Evolutionary conservation across 2,329 filamentous ascomycete genomes (phyloP).

Genomic region (Mycosphaerelloides madeirae): DNA sequence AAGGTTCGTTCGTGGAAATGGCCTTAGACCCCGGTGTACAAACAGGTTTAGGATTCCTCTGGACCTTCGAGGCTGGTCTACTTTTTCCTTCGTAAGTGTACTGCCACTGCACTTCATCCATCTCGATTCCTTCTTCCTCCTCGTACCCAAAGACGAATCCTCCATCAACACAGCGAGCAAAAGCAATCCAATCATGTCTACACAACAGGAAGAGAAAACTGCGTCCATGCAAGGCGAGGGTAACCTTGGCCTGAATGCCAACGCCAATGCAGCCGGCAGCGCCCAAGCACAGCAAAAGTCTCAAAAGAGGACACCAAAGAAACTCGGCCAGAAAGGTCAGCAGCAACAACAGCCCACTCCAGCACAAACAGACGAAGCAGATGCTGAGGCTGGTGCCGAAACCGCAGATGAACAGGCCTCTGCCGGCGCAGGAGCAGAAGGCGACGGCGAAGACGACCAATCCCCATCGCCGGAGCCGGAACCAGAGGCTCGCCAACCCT

Average conservation of each 20-base stretch:
- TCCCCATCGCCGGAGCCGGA: conserved; percentile 43
- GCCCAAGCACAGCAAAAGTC: conserved; percentile 35
- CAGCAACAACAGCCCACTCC: conserved; percentile 47
- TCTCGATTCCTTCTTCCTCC: conserved; percentile 1
- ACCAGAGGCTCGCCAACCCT: conserved; percentile 37
- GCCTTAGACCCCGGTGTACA: conserved; percentile 3
- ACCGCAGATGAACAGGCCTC: conserved; percentile 18
- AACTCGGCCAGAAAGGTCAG: conserved; percentile 44
- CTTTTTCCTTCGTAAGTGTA: conserved; percentile 11
- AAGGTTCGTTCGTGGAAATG: conserved; percentile 10
- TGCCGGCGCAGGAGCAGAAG: conserved; percentile 38
- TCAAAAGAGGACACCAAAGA: conserved; percentile 46
- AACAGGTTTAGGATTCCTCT: conserved; percentile 21
- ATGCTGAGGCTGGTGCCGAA: conserved; percentile 37
- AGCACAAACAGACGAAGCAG: conserved; percentile 40
- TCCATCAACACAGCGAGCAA: conserved; percentile 1
- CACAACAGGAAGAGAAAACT: conserved; percentile 20
- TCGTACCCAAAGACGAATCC: background rate
- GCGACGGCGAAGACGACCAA: conserved; percentile 34
- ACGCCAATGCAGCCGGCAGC: conserved; percentile 28
- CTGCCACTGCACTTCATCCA: conserved; percentile 7
- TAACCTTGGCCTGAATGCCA: conserved; percentile 23
- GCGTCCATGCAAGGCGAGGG: conserved; percentile 18
- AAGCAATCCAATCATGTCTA: conserved; percentile 17
- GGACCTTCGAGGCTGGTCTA: no score